Percentiles rank a stretch among this genome's conserved stretches.
Evolutionary conservation across 1,139 yeast species (phyloP).

Genomic region (Tardiomyces blankii): DNA sequence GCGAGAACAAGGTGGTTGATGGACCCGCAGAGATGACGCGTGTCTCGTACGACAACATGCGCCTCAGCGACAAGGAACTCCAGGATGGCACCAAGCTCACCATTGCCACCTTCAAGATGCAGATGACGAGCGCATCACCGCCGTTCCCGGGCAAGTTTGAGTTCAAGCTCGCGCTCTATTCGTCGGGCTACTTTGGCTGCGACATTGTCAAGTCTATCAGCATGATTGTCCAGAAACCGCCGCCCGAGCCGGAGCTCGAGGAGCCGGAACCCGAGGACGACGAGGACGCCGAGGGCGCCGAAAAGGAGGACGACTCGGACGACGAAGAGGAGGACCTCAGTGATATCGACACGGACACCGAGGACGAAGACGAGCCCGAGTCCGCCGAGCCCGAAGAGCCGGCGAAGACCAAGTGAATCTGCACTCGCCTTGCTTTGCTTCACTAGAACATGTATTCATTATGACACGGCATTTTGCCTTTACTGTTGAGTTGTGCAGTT

Average conservation of each 20-base stretch:
- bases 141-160: constrained; percentile 46
- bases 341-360: constrained; percentile 16
- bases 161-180: constrained; percentile 31
- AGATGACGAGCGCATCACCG: constrained; percentile 64
- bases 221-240: constrained; percentile 27
- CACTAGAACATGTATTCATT: no score
- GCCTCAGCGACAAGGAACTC: constrained; percentile 38
- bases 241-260: constrained; percentile 13
- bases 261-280: neutral
- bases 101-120: constrained; percentile 65
- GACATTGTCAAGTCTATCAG: constrained; percentile 29
- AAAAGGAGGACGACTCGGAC: constrained; percentile 39
- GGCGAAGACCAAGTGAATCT: neutral
- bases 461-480: no score
- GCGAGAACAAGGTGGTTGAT: constrained; percentile 71
- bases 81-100: constrained; percentile 37
- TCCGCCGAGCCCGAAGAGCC: neutral
- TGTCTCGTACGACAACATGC: constrained; percentile 45
- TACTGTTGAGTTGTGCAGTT: no score
- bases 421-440: no score
- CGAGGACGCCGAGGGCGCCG: constrained; percentile 11
- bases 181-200: constrained; percentile 29
- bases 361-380: constrained; percentile 11
- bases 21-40: constrained; percentile 47
- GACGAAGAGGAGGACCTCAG: constrained; percentile 12